A percentile compares a stretch with the other conserved stretches of the same genome.
These are phyloP conservation scores for Amphibolis antarctica DNA, from an alignment of 106 monocot genomes.

Conservation along the genomic window DNA sequence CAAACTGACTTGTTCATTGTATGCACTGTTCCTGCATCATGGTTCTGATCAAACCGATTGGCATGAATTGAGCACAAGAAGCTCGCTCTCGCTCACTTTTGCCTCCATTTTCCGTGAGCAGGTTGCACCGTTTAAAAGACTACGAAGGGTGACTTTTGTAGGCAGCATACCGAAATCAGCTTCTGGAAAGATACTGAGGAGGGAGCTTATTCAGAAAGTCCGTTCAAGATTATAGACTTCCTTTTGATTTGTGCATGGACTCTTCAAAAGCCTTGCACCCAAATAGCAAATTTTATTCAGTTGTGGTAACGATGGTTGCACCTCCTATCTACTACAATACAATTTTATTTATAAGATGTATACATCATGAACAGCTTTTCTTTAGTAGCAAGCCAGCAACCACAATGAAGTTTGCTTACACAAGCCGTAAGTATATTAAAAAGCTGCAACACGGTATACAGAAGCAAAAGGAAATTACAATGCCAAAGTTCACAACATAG, in stretches of 20 bases:
- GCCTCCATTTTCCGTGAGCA: conserved; percentile 6
- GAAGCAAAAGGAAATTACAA: no score
- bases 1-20: no score
- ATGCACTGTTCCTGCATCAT: not conserved
- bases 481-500: no score
- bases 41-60: not conserved
- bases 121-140: conserved; percentile 83
- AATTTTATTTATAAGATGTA: no score
- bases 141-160: conserved; percentile 69
- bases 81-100: not conserved
- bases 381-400: no score
- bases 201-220: conserved; percentile 42
- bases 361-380: no score
- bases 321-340: not conserved
- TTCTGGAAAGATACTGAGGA: conserved; percentile 72
- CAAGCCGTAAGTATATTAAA: no score
- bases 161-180: conserved; percentile 68
- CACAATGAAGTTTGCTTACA: no score
- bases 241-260: not conserved
- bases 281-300: not conserved
- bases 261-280: not conserved
- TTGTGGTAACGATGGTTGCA: not conserved
- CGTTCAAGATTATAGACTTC: conserved; percentile 14
- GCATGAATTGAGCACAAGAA: not conserved
- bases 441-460: no score